A percentile compares a stretch with the other conserved stretches of the same genome.
phyloP scores from a whole-genome alignment of 805 yeast genomes.

The Saccharomycopsis sp. region DNA sequence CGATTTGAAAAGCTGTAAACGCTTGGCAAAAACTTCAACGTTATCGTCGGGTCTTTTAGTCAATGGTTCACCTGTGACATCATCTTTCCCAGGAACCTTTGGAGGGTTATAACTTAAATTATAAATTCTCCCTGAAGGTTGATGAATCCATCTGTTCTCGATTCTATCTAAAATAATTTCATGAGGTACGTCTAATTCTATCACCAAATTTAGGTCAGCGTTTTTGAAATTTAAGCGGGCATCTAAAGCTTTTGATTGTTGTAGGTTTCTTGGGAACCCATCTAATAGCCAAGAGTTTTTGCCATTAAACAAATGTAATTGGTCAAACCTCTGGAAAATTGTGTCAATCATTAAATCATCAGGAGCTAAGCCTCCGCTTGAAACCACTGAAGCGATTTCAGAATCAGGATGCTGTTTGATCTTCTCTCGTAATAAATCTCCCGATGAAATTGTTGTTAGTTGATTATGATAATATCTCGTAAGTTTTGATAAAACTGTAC shows the following conservation, averaged over 20 bases:
- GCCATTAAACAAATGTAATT: conserved; percentile 36
- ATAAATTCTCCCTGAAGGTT: conserved; percentile 79
- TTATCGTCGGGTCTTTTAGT: conserved; percentile 79
- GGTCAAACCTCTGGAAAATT: conserved; percentile 43
- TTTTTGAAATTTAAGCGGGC: conserved; percentile 32
- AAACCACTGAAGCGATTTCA: conserved; percentile 50
- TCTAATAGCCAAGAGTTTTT: conserved; percentile 68
- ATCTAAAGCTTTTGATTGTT: conserved; percentile 62
- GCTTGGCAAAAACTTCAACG: conserved; percentile 57
- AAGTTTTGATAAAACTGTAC: conserved; percentile 72
- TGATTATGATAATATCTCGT: conserved; percentile 42
- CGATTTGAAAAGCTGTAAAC: conserved; percentile 56
- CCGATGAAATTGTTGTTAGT: conserved; percentile 65
- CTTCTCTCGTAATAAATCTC: conserved; percentile 72
- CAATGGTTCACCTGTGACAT: conserved; percentile 82
- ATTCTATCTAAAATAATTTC: conserved; percentile 75
- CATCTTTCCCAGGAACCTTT: conserved; percentile 71
- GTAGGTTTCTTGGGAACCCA: conserved; percentile 82
- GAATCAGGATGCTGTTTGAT: conserved; percentile 54
- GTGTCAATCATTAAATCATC: conserved; percentile 59
- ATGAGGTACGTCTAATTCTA: conserved; percentile 82
- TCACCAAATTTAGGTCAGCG: conserved; percentile 60
- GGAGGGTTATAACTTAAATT: conserved; percentile 89
- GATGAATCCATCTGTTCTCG: conserved; percentile 78
- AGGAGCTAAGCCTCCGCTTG: conserved; percentile 64